Evolutionary conservation across 2,329 filamentous ascomycete genomes (phyloP).

Genomic region (Curvularia hawaiiensis): DNA sequence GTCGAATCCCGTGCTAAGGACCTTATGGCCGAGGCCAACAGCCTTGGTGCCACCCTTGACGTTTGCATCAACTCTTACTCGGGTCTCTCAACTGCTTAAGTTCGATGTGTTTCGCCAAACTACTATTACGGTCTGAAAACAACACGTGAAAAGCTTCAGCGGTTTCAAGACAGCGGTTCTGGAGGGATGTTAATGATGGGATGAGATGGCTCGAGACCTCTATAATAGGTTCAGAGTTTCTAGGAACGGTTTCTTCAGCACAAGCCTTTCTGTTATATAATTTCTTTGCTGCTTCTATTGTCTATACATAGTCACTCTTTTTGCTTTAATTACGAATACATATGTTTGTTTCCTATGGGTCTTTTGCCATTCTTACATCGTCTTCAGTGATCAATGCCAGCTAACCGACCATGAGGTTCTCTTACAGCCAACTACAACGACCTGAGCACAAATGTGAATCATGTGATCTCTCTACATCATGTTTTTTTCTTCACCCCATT

Average conservation of each 20-base stretch:
- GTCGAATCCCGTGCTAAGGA: constrained; percentile 3
- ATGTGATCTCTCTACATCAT: neutral
- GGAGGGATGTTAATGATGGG: neutral
- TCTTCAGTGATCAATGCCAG: neutral
- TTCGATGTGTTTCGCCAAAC: neutral
- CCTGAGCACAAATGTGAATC: no score
- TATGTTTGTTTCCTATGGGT: neutral
- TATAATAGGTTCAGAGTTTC: neutral
- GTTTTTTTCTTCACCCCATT: neutral
- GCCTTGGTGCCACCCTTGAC: neutral
- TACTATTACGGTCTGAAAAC: neutral
- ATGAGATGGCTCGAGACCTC: neutral
- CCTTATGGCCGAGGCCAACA: neutral
- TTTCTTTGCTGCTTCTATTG: neutral
- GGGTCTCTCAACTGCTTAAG: neutral
- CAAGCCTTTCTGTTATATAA: neutral
- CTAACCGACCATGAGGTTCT: no score
- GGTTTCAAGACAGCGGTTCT: neutral
- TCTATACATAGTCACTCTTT: neutral
- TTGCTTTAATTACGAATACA: neutral
- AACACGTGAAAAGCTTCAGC: neutral
- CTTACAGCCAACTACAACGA: no score
- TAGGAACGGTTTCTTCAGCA: neutral
- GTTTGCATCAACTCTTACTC: neutral
- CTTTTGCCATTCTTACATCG: neutral